These are phyloP conservation scores for Vanrija sp. DNA, from an alignment of 1,284 basidiomycete species.

Conservation along the genomic window DNA sequence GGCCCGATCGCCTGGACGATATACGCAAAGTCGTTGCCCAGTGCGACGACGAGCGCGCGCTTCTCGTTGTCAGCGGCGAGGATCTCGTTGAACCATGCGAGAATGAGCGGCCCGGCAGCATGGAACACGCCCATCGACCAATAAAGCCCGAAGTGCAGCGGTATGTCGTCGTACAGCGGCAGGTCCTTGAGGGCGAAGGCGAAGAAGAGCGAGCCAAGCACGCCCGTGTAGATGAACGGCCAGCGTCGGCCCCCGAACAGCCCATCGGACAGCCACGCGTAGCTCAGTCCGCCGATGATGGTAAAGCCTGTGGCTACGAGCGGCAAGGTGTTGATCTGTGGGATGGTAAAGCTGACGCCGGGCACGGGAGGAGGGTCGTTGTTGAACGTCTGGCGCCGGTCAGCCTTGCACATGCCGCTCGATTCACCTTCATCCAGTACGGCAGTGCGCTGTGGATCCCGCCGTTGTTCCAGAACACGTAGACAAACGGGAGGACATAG, in stretches of 20 bases:
- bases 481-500: constrained; percentile 32
- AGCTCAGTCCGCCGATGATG: constrained; percentile 26
- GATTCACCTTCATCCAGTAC: constrained; percentile 31
- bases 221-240: constrained; percentile 36
- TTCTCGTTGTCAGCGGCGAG: constrained; percentile 32
- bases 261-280: constrained; percentile 39
- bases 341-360: constrained; percentile 24
- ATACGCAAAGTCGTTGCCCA: constrained; percentile 39
- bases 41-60: constrained; percentile 33
- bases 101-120: constrained; percentile 14
- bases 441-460: constrained; percentile 28
- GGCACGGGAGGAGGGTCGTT: constrained; percentile 27
- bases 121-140: constrained; percentile 7
- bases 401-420: no score
- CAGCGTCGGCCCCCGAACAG: constrained; percentile 29
- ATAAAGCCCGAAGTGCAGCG: constrained; percentile 27
- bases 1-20: constrained; percentile 39
- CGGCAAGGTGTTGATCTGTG: constrained; percentile 35
- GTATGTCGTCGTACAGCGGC: constrained; percentile 32
- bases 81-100: constrained; percentile 40
- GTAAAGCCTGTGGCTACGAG: constrained; percentile 30
- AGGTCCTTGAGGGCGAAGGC: constrained; percentile 21
- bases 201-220: constrained; percentile 22
- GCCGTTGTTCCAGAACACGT: constrained; percentile 36
- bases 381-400: constrained; percentile 26